Evolutionary conservation across 2,329 filamentous ascomycete genomes (phyloP).

Genomic region (Penicillium sp.): DNA sequence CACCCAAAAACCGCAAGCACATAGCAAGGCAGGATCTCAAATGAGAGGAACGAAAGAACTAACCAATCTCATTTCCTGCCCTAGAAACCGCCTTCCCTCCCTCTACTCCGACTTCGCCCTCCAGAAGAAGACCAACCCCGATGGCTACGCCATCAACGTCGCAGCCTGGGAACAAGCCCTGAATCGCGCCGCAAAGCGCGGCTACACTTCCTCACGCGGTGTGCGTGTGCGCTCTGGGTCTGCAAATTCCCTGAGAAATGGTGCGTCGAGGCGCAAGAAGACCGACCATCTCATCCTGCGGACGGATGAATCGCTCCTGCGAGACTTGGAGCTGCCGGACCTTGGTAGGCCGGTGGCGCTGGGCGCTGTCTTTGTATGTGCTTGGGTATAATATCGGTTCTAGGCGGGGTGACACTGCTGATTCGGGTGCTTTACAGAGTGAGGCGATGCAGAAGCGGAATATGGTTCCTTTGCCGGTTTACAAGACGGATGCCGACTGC

Average conservation of each 20-base stretch:
- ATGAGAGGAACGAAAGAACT: not conserved
- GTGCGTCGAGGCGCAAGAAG: conserved; percentile 24
- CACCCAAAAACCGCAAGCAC: not conserved
- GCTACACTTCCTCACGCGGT: conserved; percentile 54
- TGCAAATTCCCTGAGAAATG: conserved; percentile 1
- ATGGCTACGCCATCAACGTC: conserved; percentile 81
- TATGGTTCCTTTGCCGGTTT: conserved; percentile 72
- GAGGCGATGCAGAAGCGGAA: conserved; percentile 73
- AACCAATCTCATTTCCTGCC: not conserved
- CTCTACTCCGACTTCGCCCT: conserved; percentile 85
- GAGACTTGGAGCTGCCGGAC: conserved; percentile 73
- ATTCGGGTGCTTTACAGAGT: conserved; percentile 40
- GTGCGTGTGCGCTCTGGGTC: conserved; percentile 28
- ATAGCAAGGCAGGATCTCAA: not conserved
- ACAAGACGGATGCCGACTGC: conserved; percentile 67
- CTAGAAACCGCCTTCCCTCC: conserved; percentile 75
- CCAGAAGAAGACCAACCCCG: conserved; percentile 77
- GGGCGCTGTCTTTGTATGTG: conserved; percentile 69
- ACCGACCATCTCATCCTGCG: conserved; percentile 56
- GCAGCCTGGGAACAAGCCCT: conserved; percentile 78
- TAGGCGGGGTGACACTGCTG: not conserved
- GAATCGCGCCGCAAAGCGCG: conserved; percentile 68
- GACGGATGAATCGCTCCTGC: conserved; percentile 66
- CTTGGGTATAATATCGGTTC: not conserved
- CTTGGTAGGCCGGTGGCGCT: conserved; percentile 82